Evolutionary conservation across 2,329 filamentous ascomycete species (phyloP).

Genomic region (Colletotrichum navitas): DNA sequence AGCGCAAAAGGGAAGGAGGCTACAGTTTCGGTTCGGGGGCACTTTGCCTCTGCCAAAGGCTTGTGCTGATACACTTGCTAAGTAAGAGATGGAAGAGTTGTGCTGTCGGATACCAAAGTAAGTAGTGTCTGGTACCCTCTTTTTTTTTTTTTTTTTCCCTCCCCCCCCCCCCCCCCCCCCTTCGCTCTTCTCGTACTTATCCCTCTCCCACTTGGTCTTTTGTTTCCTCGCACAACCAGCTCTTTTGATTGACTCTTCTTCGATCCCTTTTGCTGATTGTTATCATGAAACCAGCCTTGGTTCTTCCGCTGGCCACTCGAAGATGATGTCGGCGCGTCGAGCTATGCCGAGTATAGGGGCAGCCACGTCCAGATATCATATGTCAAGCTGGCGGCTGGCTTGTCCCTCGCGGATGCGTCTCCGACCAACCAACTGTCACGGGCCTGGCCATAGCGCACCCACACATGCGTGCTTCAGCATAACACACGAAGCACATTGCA

Average conservation of each 20-base stretch:
- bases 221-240: background rate
- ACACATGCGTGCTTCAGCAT: background rate
- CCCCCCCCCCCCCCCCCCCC: background rate
- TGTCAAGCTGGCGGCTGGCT: background rate
- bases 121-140: background rate
- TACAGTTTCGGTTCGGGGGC: no score
- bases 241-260: background rate
- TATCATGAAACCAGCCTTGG: background rate
- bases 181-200: background rate
- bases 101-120: background rate
- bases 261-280: background rate
- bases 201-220: background rate
- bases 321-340: background rate
- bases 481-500: background rate
- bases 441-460: background rate
- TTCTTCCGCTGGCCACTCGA: background rate
- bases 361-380: background rate
- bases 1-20: background rate
- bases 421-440: background rate
- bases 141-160: background rate
- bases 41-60: background rate
- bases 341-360: background rate
- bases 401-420: background rate
- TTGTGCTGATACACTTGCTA: background rate
- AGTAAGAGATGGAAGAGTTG: background rate